Evolutionary conservation across 2,329 filamentous ascomycete species (phyloP).

Genomic region (Diaporthe helianthi): DNA sequence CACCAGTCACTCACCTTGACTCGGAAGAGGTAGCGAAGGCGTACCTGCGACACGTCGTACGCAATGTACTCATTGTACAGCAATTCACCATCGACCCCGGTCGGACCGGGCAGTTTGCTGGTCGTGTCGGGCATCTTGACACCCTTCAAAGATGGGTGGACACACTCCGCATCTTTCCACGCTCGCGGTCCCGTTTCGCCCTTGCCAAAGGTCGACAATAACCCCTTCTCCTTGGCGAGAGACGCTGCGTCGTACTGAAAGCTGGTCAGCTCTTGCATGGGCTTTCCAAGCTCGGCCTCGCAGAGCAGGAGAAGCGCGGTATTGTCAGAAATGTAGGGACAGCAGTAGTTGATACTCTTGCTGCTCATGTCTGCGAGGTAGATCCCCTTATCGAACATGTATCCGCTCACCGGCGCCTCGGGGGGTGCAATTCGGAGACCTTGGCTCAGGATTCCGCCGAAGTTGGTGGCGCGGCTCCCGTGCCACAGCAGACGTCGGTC

Average conservation of each 20-base stretch:
- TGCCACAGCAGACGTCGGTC: conserved; percentile 87
- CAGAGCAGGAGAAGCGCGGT: conserved; percentile 81
- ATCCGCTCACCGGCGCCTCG: conserved; percentile 79
- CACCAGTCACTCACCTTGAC: conserved; percentile 55
- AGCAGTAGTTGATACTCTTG: conserved; percentile 84
- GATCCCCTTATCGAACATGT: conserved; percentile 92
- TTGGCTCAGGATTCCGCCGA: conserved; percentile 84
- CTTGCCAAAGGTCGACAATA: conserved; percentile 73
- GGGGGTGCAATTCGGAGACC: conserved; percentile 89
- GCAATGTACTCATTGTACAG: conserved; percentile 78
- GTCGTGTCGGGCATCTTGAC: conserved; percentile 69
- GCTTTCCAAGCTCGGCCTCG: conserved; percentile 81
- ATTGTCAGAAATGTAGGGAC: conserved; percentile 64
- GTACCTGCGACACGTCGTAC: conserved; percentile 74
- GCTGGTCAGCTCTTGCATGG: conserved; percentile 68
- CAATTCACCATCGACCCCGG: conserved; percentile 53
- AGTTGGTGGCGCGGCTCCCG: conserved; percentile 83
- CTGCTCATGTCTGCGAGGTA: conserved; percentile 86
- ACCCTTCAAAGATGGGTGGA: conserved; percentile 71
- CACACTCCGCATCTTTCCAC: conserved; percentile 78
- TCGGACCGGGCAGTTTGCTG: conserved; percentile 52
- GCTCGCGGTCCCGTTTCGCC: conserved; percentile 67
- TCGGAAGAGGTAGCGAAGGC: conserved; percentile 72
- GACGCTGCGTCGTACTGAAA: conserved; percentile 69
- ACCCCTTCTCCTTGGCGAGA: conserved; percentile 64